Percentiles rank a stretch among this genome's conserved stretches.
Evolutionary conservation across 1,139 yeast genomes (phyloP).

Genomic region (Diutina ranongensis): DNA sequence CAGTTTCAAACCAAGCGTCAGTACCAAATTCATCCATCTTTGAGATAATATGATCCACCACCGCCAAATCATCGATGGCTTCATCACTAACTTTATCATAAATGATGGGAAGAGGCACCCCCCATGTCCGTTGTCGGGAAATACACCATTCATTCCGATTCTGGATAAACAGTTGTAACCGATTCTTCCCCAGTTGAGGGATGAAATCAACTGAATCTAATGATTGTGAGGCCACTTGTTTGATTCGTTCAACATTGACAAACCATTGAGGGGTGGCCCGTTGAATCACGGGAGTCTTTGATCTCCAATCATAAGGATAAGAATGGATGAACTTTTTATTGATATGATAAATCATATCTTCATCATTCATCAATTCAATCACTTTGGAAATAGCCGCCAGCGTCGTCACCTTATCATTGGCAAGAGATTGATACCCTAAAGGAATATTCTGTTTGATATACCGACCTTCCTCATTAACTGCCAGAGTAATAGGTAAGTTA

Average conservation of each 20-base stretch:
- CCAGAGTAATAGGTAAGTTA: conserved; percentile 52
- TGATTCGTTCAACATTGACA: conserved; percentile 71
- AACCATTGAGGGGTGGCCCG: conserved; percentile 97
- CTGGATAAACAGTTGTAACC: conserved; percentile 61
- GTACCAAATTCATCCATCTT: conserved; percentile 50
- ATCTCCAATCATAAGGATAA: conserved; percentile 96
- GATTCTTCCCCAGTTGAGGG: conserved; percentile 61
- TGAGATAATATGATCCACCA: conserved; percentile 42
- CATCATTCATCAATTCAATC: conserved; percentile 24
- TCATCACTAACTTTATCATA: conserved; percentile 48
- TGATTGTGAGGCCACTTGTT: conserved; percentile 47
- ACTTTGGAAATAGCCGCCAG: neutral
- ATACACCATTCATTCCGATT: conserved; percentile 95
- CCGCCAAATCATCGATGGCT: conserved; percentile 41
- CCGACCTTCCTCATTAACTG: conserved; percentile 67
- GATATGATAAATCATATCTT: conserved; percentile 36
- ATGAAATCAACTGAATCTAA: conserved; percentile 52
- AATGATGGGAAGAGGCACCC: conserved; percentile 91
- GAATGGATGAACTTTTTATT: conserved; percentile 57
- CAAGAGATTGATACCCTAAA: conserved; percentile 18
- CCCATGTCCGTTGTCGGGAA: conserved; percentile 96
- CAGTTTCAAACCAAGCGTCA: conserved; percentile 66
- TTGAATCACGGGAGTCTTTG: conserved; percentile 88
- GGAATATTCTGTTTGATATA: conserved; percentile 38
- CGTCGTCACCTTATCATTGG: conserved; percentile 12